Evolutionary conservation across 2,329 filamentous ascomycete genomes (phyloP), one percentile per base, ranked within the genome.

Genomic region (Paecilomyces variotii): DNA sequence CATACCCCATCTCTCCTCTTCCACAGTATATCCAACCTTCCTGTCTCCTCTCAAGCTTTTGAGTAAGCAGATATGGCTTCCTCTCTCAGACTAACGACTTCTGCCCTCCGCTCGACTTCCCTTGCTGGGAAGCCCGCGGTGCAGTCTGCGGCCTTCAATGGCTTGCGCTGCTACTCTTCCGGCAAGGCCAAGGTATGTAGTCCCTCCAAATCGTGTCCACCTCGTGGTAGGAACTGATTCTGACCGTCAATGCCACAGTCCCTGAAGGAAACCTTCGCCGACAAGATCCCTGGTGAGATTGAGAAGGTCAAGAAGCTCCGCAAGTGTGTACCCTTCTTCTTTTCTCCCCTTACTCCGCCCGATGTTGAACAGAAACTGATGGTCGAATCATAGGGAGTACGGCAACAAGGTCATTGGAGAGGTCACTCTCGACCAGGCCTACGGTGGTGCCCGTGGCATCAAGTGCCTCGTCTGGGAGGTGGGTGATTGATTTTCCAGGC

Each of bases 271-370:
- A 93, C 91, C 75, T 97, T 99, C 78, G 93, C 93, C 76, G 92
- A 94, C 78, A 88, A 93, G 74, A 84, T 99, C 64, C 94, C 94
- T 70, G 91, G 87, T 77, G 95, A 97, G 86, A 88, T 97, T 75
- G 94, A 99, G 82, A 90, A 97, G 86, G 91, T 99, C 84, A 99
- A 99, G 90, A 87, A 91, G 79, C 87, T 99, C 73, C 87, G 91
- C 79, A 97, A 97, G 91, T 96, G 83, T 76, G 88, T 79, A 59
- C 25, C 19, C 28, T 14, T 9, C 50, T 6, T 11, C 3, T 7
- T 45, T 5, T 55, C 25, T 12, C 30, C 12, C 12, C 7, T 11
- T 25, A 25, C 5, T 28, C 7, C 12, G 39, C 11, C 7, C 39
- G 25, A 27, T 51, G n/a, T 25, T 3, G 19, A 26, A 30, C 14